Evolutionary conservation across 768 basidiomycete species (phyloP).

Genomic region (Clitopilus hobsonii): DNA sequence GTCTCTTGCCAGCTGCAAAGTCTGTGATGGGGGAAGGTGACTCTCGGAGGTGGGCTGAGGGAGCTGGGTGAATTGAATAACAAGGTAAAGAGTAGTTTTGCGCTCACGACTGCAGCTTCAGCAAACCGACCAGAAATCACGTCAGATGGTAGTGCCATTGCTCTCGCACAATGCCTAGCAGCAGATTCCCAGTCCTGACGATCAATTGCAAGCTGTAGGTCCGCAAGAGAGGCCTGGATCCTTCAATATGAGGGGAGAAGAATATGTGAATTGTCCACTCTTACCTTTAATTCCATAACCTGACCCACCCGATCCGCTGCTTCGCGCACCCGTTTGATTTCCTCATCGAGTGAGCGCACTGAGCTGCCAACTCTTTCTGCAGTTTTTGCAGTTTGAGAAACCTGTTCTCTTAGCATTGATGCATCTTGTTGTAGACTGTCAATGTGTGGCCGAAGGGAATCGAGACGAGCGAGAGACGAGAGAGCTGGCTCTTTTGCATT

Average conservation of each 20-base stretch:
- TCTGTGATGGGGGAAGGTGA: slow-evolving; percentile 82
- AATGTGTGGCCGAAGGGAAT: slow-evolving; percentile 55
- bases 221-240: slow-evolving; percentile 33
- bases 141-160: slow-evolving; percentile 77
- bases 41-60: slow-evolving; percentile 84
- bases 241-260: background rate
- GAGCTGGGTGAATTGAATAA: slow-evolving; percentile 8
- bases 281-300: slow-evolving; percentile 92
- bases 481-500: slow-evolving; percentile 64
- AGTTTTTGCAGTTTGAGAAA: slow-evolving; percentile 70
- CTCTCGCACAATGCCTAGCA: slow-evolving; percentile 83
- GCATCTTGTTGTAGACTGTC: slow-evolving; percentile 62
- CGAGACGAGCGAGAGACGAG: slow-evolving; percentile 55
- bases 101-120: slow-evolving; percentile 79
- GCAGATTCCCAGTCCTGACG: slow-evolving; percentile 94
- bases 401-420: slow-evolving; percentile 45
- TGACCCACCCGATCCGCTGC: slow-evolving; percentile 89
- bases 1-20: slow-evolving; percentile 70
- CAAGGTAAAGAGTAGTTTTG: background rate
- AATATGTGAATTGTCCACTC: slow-evolving; percentile 9
- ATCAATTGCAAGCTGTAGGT: slow-evolving; percentile 71
- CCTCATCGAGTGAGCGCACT: slow-evolving; percentile 85
- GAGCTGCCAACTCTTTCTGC: slow-evolving; percentile 89
- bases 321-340: slow-evolving; percentile 86
- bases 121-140: slow-evolving; percentile 85